These are phyloP conservation scores for Fraxinus floribunda DNA, from an alignment of 305 asterid species.

Conservation along the genomic window DNA sequence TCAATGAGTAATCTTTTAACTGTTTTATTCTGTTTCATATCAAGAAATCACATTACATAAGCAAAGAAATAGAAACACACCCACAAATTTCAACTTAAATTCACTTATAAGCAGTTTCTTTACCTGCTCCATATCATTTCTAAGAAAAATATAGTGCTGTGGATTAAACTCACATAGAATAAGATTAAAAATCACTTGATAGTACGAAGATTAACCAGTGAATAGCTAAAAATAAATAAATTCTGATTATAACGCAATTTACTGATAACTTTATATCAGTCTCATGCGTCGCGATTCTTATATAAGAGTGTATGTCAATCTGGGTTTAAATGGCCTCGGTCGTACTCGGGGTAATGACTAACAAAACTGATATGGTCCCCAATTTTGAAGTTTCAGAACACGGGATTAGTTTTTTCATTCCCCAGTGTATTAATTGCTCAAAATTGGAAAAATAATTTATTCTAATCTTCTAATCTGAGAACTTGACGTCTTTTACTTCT, in stretches of 20 bases:
- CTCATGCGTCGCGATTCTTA: not conserved
- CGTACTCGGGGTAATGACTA: not conserved
- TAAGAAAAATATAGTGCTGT: not conserved
- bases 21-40: not conserved
- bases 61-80: not conserved
- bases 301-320: not conserved
- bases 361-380: constrained; percentile 16
- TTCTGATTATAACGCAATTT: not conserved
- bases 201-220: not conserved
- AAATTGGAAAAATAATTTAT: not conserved
- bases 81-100: not conserved
- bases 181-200: not conserved
- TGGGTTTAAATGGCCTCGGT: no score
- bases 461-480: not conserved
- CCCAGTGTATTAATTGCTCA: constrained; percentile 8
- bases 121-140: not conserved
- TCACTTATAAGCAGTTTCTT: not conserved
- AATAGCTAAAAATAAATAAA: not conserved
- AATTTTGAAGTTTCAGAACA: constrained; percentile 17
- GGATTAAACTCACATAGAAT: not conserved
- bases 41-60: not conserved
- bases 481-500: constrained; percentile 43
- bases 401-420: constrained; percentile 12
- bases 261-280: not conserved
- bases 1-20: not conserved